Conservation (phyloP, 371 early-diverging fungal species). For the Catenaria anguillulae region DNA sequence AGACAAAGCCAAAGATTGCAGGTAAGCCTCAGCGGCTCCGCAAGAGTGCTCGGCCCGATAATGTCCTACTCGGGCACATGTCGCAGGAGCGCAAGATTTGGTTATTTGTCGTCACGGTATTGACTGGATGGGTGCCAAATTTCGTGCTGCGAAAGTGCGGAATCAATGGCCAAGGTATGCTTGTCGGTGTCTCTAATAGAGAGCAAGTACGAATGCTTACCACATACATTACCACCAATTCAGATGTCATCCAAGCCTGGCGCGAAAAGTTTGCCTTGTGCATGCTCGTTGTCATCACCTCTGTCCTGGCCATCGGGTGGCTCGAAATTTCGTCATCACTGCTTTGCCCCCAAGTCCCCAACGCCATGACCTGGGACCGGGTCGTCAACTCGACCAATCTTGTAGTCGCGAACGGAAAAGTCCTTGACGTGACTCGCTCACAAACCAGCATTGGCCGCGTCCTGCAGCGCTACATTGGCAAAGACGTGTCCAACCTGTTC, state of each 20-base stretch:
- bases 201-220: too few species aligned
- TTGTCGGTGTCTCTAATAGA: background rate
- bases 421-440: background rate
- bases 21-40: background rate
- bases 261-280: conserved; percentile 3
- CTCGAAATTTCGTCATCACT: conserved; percentile 3
- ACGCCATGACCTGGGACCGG: background rate
- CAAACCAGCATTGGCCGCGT: background rate
- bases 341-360: background rate
- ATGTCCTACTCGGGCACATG: background rate
- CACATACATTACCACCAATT: background rate
- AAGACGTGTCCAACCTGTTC: conserved; percentile 1
- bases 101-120: background rate
- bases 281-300: background rate
- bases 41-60: conserved; percentile 2
- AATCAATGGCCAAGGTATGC: conserved; percentile 1
- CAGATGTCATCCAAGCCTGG: conserved; percentile 3
- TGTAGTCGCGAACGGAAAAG: conserved; percentile 3
- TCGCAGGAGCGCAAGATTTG: conserved; percentile 2
- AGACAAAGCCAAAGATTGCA: background rate
- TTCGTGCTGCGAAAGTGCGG: background rate
- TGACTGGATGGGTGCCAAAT: conserved; percentile 1
- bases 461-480: background rate
- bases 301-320: conserved; percentile 2
- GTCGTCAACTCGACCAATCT: background rate